Base-by-base conservation (phyloP, 208 protist genomes). In the Wallacemonas rigidus region DNA sequence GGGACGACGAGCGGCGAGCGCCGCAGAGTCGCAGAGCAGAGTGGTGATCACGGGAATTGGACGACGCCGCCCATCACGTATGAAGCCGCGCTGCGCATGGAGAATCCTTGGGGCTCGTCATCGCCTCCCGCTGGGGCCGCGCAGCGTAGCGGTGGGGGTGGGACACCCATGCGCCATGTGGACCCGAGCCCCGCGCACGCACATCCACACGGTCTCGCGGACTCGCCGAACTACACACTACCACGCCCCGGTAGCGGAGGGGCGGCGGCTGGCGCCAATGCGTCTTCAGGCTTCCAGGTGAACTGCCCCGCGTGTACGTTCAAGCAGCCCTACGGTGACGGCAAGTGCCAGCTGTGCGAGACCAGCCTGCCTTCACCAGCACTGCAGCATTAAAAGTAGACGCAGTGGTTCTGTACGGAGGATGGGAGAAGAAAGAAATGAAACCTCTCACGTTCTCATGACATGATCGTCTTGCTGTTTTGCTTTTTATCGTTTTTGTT, bases 251-350 rank as follows among this genome's bases (percentile, higher is more conserved):
- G 6, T 6, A 38, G 12, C 9, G 14, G 9, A 26, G 51, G 7
- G 56, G 56, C 35, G 36, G 56, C 41, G 17, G 60, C 50, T 38
- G 60, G 14, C 11, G 60, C 60, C 50, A 35, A 9, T 8, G 15
- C 36, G 60, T 38, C 40, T 26, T 8, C 6, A 11, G 26, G 14
- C 1, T 48, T 65, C 15, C 60, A 75, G 38, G 77, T 87, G 61
- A 54, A 40, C 56, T 88, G 83, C 51, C 79, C 79, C 2, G 71
- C 69, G n/a, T 85, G 83, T 60, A 88, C 83, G 35, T 88, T 65
- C 47, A 67, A 75, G 74, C 79, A 88, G 63, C 40, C n/a, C 14
- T 80, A 81, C 41, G 63, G 74, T 5, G 82, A 81, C 47, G 68
- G 56, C 3, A 69, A 61, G 14, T 88, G 83, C 47, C 69, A 77